Percentiles rank a stretch among this genome's conserved stretches.
Conservation (phyloP, 306 rosid genomes). For the Rosa multiflora region DNA sequence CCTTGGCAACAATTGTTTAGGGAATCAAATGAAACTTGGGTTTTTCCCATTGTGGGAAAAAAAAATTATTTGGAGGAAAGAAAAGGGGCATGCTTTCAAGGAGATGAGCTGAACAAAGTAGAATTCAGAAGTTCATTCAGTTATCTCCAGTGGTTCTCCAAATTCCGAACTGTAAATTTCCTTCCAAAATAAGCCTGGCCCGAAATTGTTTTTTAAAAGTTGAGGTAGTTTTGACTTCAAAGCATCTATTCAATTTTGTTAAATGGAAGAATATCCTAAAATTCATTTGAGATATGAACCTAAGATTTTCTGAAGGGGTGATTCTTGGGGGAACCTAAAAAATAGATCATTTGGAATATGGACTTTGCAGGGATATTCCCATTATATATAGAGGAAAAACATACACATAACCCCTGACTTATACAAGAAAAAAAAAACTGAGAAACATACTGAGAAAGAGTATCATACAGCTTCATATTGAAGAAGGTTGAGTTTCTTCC, state of each 20-base stretch:
- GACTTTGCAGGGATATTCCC: neutral
- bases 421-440: constrained; percentile 30
- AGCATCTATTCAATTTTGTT: neutral
- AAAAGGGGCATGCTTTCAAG: no score
- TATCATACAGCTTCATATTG: constrained; percentile 90
- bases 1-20: no score
- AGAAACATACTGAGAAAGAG: constrained; percentile 49
- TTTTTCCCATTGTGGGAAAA: no score
- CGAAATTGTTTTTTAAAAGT: neutral
- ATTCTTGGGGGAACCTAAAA: neutral
- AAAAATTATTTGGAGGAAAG: no score
- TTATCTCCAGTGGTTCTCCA: neutral
- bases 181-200: neutral
- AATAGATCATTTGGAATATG: neutral
- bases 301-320: neutral
- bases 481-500: constrained; percentile 79
- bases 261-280: neutral
- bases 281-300: neutral
- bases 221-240: neutral
- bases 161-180: neutral
- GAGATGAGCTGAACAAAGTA: no score
- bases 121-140: neutral
- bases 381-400: constrained; percentile 3
- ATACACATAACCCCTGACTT: constrained; percentile 19
- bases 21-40: no score